A percentile compares a stretch with the other conserved stretches of the same genome.
phyloP scores from a whole-genome alignment of 2,329 filamentous ascomycete genomes.

The Ophiostoma triangulosporum region DNA sequence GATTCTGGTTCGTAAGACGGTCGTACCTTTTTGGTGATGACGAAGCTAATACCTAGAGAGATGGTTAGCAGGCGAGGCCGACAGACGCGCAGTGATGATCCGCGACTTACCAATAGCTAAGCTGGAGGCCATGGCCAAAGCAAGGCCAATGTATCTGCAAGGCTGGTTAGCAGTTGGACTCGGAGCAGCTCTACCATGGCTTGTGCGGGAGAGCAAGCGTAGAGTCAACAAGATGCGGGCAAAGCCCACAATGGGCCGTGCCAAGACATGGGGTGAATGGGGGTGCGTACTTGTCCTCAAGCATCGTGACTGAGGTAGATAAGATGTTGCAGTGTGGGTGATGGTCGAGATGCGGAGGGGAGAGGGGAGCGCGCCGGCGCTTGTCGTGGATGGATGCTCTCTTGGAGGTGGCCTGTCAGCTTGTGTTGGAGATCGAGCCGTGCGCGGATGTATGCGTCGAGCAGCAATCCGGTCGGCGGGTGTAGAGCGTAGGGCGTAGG shows the following conservation, averaged over 20 bases:
- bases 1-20: not conserved
- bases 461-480: not conserved
- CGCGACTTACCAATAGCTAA: conserved; percentile 58
- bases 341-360: not conserved
- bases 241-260: not conserved
- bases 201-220: conserved; percentile 6
- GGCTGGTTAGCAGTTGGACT: not conserved
- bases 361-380: conserved; percentile 3
- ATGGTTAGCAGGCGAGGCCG: conserved; percentile 7
- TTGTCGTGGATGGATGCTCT: not conserved
- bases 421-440: not conserved
- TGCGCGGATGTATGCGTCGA: not conserved
- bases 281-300: conserved; percentile 32
- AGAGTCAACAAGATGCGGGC: not conserved
- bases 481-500: not conserved
- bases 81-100: not conserved
- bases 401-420: not conserved
- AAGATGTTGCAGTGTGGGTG: not conserved
- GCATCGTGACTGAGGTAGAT: conserved; percentile 17
- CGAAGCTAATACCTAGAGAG: conserved; percentile 73
- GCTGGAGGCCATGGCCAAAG: conserved; percentile 60
- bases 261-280: not conserved
- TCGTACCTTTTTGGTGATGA: conserved; percentile 92
- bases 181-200: too few species aligned
- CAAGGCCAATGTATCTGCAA: conserved; percentile 56